These are phyloP conservation scores for Huntiella bhutanensis DNA, from an alignment of 2,329 filamentous ascomycete species.

Conservation along the genomic window DNA sequence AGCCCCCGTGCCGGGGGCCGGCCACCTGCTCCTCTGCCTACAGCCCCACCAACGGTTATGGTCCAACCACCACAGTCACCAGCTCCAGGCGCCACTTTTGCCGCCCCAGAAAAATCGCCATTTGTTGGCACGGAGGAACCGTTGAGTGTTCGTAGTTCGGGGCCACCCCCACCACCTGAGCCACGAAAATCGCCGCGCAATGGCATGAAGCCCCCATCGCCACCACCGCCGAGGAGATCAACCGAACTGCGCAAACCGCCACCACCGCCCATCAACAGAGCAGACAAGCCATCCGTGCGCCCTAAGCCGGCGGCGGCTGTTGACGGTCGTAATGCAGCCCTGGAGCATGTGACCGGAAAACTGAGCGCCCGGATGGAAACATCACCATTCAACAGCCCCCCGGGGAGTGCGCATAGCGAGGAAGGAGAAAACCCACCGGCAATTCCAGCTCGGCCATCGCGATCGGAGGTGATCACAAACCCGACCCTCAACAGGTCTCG, in stretches of 20 bases:
- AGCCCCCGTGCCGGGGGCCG: slow-evolving; percentile 4
- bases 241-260: slow-evolving; percentile 40
- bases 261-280: slow-evolving; percentile 55
- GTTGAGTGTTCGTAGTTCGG: slow-evolving; percentile 28
- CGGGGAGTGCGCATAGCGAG: slow-evolving; percentile 38
- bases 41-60: slow-evolving; percentile 41
- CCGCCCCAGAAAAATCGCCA: neutral
- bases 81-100: slow-evolving; percentile 17
- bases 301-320: slow-evolving; percentile 13
- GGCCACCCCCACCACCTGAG: slow-evolving; percentile 30
- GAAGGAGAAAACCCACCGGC: slow-evolving; percentile 16
- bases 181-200: slow-evolving; percentile 28
- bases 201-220: slow-evolving; percentile 37
- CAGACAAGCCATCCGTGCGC: slow-evolving; percentile 40
- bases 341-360: slow-evolving; percentile 3
- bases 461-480: slow-evolving; percentile 1
- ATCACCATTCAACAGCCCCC: slow-evolving; percentile 78
- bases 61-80: slow-evolving; percentile 55
- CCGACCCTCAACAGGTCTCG: slow-evolving; percentile 9
- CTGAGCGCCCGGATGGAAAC: slow-evolving; percentile 21
- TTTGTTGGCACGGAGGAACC: no score
- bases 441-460: slow-evolving; percentile 14
- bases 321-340: slow-evolving; percentile 12
- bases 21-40: neutral
- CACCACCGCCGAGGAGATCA: slow-evolving; percentile 44